Conservation (phyloP, 352 stramenopile species). For the Phytophthora agathidicida region DNA sequence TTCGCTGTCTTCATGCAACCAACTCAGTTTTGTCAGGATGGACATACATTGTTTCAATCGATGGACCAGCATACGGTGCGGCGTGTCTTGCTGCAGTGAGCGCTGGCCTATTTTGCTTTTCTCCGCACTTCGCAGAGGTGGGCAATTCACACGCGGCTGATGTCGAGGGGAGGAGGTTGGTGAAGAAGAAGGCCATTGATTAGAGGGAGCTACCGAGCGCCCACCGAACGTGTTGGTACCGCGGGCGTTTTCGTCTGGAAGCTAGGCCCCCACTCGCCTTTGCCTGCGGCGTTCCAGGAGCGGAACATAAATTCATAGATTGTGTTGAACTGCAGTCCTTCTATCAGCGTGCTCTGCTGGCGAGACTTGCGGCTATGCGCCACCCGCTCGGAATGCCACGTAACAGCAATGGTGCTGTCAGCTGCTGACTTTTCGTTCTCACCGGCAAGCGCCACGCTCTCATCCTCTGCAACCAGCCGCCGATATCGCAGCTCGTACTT, state of each 20-base stretch:
- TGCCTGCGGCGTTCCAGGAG: slow-evolving; percentile 61
- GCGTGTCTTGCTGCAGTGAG: slow-evolving; percentile 65
- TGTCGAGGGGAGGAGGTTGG: slow-evolving; percentile 10
- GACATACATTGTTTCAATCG: slow-evolving; percentile 74
- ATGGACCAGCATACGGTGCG: slow-evolving; percentile 72
- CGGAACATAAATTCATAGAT: slow-evolving; percentile 67
- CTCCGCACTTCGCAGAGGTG: slow-evolving; percentile 57
- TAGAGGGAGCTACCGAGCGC: slow-evolving; percentile 21
- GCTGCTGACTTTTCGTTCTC: neutral
- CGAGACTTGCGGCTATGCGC: slow-evolving; percentile 50
- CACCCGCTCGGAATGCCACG: slow-evolving; percentile 49
- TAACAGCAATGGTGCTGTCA: slow-evolving; percentile 14
- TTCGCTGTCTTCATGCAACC: neutral
- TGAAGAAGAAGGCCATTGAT: slow-evolving; percentile 43
- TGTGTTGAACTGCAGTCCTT: slow-evolving; percentile 63
- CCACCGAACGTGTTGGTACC: slow-evolving; percentile 36
- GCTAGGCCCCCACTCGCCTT: slow-evolving; percentile 58
- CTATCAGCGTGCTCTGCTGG: slow-evolving; percentile 44
- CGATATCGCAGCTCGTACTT: slow-evolving; percentile 77
- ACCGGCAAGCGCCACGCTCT: slow-evolving; percentile 13
- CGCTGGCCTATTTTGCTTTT: slow-evolving; percentile 70
- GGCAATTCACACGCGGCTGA: slow-evolving; percentile 28
- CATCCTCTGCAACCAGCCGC: slow-evolving; percentile 37
- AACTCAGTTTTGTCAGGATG: slow-evolving; percentile 75
- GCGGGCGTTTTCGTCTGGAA: slow-evolving; percentile 45